Evolutionary conservation across 116 monocot species (phyloP), one percentile per base, ranked within the genome.

Genomic region (Posidonia oceanica): DNA sequence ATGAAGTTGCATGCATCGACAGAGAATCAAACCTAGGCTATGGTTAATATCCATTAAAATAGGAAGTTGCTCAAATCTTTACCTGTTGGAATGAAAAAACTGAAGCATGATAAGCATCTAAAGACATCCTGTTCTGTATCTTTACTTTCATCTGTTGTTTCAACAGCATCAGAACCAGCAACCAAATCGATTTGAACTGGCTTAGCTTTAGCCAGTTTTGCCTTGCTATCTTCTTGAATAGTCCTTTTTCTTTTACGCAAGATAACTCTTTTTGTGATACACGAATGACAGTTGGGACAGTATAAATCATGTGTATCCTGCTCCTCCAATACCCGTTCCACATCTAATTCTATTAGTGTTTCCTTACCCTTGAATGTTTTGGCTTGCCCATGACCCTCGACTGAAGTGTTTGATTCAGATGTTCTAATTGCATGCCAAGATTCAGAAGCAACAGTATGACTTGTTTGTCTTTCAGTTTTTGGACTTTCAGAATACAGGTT

Each of bases 241-340:
- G 22, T 77, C 68, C 89, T 83, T 79, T 98, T 92, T 56, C 93
- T 85, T 79, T 98, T 98, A 22, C 87, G 83, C 68, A 98, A 73
- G 62, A 98, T 92, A 44, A 98, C 89, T 75, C 89, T 92, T 84
- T 66, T 85, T 37, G 97, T 98, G 68, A 98, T 92, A 76, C 93
- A 90, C 22, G 97, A 98, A 39, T 87, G 72, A 73, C 97, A 98
- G 71, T 92, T 89, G 37, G 97, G 97, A 69, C 97, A 98, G 62
- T 73, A 92, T 58, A 98, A 78, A 76, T 98, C 97, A 82, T 98
- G 87, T 55, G 89, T 92, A 37, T 98, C 93, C 72, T 98, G 97
- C 69, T 98, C 89, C 37, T 87, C 83, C 52, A 98, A 56, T 57
- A 98, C 70, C 57, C 69, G 83, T 82, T 89, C 90, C 58, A 98